Evolutionary conservation across 148 eudicot genomes (phyloP), one percentile per base, ranked within the genome.

Genomic region (Persicaria maculosa): DNA sequence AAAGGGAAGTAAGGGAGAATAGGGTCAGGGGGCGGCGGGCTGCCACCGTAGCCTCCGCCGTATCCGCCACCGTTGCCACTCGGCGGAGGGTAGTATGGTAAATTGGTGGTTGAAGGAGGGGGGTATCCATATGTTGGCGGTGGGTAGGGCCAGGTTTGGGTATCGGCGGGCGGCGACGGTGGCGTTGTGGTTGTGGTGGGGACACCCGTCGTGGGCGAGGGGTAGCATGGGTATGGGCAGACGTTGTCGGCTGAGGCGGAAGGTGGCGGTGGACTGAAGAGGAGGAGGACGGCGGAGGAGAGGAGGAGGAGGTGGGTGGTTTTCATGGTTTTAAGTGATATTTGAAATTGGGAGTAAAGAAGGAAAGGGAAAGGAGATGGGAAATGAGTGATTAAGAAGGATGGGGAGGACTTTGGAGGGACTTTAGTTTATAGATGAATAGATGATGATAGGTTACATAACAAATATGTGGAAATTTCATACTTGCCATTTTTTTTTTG

Each of bases 1-100:
- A n/a, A 71, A 17, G 73, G 73, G 50, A 71, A 71, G 73, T 71
- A 71, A 71, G 73, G 73, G 4, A 71, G 73, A 48, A 71, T 71
- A 7, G 73, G 73, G 10, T 71, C 73, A 45, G 73, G 73, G 15
- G 73, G 73, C 14, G 73, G 73, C 17, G 53, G 52, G 17, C 11
- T 6, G 10, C 19, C 46, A 2, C 36, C 73, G 22, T 10, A 52
- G 16, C 72, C 71, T n/a, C 71, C 47, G 4, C 47, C 70, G 46
- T 16, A 11, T 15, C 70, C 70, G 4, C 44, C 19, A 14, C 72
- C 72, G 50, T 69, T 46, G 7, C 12, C 54, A 15, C 73, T 71
- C 9, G 73, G 73, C 7, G 73, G 73, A 47, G 50, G 54, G 54
- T 71, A 71, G 54, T 71, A 71, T 48, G 73, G 73, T 47, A 71